phyloP scores from a whole-genome alignment of 1,139 yeast genomes.

The Geotrichum macrosporum region DNA sequence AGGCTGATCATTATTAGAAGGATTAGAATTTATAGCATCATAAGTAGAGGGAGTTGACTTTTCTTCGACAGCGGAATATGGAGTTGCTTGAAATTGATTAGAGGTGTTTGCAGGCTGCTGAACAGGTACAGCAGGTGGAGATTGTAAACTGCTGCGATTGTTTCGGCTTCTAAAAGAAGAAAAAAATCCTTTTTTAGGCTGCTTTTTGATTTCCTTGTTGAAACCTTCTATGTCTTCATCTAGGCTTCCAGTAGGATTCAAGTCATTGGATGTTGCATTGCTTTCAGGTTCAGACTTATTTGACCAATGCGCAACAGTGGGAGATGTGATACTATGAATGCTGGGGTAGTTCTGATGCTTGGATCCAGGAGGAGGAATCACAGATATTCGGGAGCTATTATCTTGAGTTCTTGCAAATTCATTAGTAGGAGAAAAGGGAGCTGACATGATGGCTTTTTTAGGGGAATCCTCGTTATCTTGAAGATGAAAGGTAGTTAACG shows the following conservation, averaged over 20 bases:
- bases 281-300: conserved; percentile 3
- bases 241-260: conserved; percentile 15
- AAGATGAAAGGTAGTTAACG: neutral
- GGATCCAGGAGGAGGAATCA: conserved; percentile 1
- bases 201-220: conserved; percentile 43
- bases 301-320: neutral
- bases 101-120: neutral
- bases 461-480: neutral
- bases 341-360: neutral
- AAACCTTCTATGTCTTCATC: conserved; percentile 31
- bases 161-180: conserved; percentile 46
- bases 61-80: conserved; percentile 22
- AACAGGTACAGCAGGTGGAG: neutral
- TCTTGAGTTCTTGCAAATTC: neutral
- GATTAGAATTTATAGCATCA: neutral
- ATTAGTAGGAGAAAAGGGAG: neutral
- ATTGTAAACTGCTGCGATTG: conserved; percentile 6
- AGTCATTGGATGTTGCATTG: conserved; percentile 8
- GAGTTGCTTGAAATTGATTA: conserved; percentile 21
- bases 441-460: neutral
- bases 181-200: conserved; percentile 55
- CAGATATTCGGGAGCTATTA: neutral
- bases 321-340: neutral
- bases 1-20: neutral
- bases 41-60: conserved; percentile 6